Base-by-base conservation (phyloP, 345 rosid species). In the Eucalyptus erythrocorys region DNA sequence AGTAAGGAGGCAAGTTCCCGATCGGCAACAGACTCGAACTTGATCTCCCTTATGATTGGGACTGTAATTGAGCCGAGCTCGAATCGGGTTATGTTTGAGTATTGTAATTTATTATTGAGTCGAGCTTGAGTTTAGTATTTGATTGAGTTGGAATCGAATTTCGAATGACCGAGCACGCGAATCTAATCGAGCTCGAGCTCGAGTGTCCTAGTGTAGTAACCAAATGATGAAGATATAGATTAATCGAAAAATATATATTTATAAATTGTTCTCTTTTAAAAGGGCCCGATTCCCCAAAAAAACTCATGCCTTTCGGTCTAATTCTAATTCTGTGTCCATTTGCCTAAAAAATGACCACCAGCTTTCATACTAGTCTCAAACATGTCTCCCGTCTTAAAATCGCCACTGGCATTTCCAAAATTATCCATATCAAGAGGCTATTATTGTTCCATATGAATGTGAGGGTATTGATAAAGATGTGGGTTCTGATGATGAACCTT, bases 281-380 rank as follows among this genome's bases (percentile, higher is more conserved):
- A 6, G 47, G 2, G 3, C 16, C 15, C 0, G 7, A 76, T 40
- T 76, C 47, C 13, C 4, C 19, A 68, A 34, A 66, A 34, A 17
- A 68, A 8, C 7, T 1, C 6, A 6, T 0, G 2, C 5, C 24
- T 68, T 34, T 68, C 24, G 2, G 0, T 37, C 47, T 7, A 76
- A 6, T 40, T 11, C 10, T 12, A 3, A 17, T 34, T 71, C 5
- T 2, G 1, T 2, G 7, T 71, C 13, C 2, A 71, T 71, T 9
- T 68, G 42, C 37, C 22, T 8, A 34, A 9, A 34, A 71, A 37
- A 34, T 19, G 1, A 19, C 19, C 19, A 37, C 7, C 7, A 19
- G 19, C 26, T 17, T 68, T 19, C 80, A 68, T 1, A 0, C 13
- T 1, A 5, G 2, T 71, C 24, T 10, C 26, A 19, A 19, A 37